phyloP scores from a whole-genome alignment of 2,329 filamentous ascomycete species.

The Zasmidium angulare region DNA sequence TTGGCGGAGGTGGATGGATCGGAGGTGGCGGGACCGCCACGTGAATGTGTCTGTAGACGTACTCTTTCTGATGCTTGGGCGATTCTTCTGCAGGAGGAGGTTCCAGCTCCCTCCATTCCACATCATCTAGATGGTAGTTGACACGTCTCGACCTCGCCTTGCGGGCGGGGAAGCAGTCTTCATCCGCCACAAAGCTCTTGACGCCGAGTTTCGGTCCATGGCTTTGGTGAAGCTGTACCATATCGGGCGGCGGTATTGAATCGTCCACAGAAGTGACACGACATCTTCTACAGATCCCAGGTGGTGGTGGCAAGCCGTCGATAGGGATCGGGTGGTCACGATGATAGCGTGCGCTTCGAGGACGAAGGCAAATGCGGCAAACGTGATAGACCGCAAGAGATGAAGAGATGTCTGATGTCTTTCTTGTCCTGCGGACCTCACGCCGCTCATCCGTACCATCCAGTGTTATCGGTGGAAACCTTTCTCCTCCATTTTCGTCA shows the following conservation, averaged over 20 bases:
- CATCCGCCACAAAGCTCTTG: slow-evolving; percentile 23
- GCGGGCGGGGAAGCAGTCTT: slow-evolving; percentile 19
- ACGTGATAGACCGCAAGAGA: slow-evolving; percentile 35
- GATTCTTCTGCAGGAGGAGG: background rate
- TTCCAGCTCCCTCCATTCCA: slow-evolving; percentile 25
- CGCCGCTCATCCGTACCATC: slow-evolving; percentile 6
- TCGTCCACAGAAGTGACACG: slow-evolving; percentile 28
- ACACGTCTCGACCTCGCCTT: slow-evolving; percentile 17
- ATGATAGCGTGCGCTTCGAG: slow-evolving; percentile 36
- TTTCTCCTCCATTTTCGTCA: background rate
- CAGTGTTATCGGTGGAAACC: background rate
- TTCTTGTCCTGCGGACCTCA: background rate
- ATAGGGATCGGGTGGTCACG: slow-evolving; percentile 33
- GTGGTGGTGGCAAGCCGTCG: slow-evolving; percentile 32
- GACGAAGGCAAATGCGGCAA: slow-evolving; percentile 34
- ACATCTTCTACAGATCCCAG: slow-evolving; percentile 37
- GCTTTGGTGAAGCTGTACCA: slow-evolving; percentile 26
- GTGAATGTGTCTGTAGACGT: slow-evolving; percentile 16
- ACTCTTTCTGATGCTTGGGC: slow-evolving; percentile 1
- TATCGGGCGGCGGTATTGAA: slow-evolving; percentile 13
- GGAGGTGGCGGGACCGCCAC: slow-evolving; percentile 4
- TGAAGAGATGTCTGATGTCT: background rate
- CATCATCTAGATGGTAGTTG: slow-evolving; percentile 17
- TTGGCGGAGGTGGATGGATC: background rate
- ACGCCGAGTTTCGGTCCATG: slow-evolving; percentile 30